Conservation (phyloP, 495 filamentous ascomycete species). For the Apiosordaria backusii region DNA sequence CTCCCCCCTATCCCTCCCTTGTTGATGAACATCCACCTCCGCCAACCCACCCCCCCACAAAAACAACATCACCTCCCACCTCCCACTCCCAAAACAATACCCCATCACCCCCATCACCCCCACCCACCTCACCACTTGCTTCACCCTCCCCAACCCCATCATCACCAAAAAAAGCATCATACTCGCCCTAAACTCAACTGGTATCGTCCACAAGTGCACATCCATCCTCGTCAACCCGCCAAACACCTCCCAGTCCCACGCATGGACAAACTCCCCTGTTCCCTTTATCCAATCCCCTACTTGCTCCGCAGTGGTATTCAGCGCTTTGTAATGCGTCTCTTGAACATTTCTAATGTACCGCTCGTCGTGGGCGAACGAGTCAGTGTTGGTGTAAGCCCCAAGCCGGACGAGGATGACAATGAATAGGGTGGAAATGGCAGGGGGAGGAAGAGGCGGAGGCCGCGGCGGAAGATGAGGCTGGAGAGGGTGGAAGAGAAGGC, state of each 20-base stretch:
- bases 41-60: conserved; percentile 40
- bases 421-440: conserved; percentile 54
- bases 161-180: conserved; percentile 61
- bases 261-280: conserved; percentile 36
- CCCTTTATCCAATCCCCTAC: conserved; percentile 26
- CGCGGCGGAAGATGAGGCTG: conserved; percentile 65
- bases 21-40: conserved; percentile 33
- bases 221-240: conserved; percentile 54
- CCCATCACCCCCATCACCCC: conserved; percentile 28
- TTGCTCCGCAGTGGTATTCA: not conserved
- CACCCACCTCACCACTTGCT: conserved; percentile 23
- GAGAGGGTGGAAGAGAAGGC: conserved; percentile 42
- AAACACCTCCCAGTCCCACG: conserved; percentile 40
- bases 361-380: conserved; percentile 37
- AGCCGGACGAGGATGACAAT: conserved; percentile 55
- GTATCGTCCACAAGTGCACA: conserved; percentile 71
- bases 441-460: conserved; percentile 62
- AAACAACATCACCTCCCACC: conserved; percentile 47
- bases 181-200: conserved; percentile 63
- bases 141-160: conserved; percentile 42
- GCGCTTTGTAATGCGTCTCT: conserved; percentile 37
- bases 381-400: conserved; percentile 47
- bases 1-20: conserved; percentile 2
- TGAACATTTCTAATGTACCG: conserved; percentile 39
- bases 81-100: conserved; percentile 32